Conservation (phyloP, 192 early-diverging fungal genomes). For the Entomortierella parvispora region DNA sequence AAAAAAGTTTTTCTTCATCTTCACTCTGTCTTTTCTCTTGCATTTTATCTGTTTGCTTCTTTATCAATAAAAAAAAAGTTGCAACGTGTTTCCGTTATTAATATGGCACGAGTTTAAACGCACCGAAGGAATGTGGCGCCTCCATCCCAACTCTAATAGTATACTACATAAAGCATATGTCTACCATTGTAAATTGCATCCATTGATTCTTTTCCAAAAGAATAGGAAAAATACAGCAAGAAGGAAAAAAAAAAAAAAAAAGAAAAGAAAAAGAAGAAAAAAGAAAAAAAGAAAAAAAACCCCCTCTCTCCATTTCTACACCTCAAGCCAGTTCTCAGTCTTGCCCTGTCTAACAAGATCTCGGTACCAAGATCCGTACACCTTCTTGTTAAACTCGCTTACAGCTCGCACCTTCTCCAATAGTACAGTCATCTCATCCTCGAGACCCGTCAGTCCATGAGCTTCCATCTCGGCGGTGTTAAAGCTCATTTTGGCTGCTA, state of each 20-base stretch:
- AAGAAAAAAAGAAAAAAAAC: too few species aligned
- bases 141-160: too few species aligned
- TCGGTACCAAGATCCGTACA: conserved; percentile 47
- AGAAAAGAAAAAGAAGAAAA: not conserved
- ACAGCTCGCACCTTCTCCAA: conserved; percentile 48
- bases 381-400: conserved; percentile 51
- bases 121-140: too few species aligned
- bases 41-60: not conserved
- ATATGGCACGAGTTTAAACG: not conserved
- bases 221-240: not conserved
- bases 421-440: conserved; percentile 50
- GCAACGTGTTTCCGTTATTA: not conserved
- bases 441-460: conserved; percentile 46
- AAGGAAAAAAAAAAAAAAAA: conserved; percentile 8
- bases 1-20: not conserved
- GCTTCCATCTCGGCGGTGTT: conserved; percentile 48
- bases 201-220: too few species aligned
- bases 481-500: conserved; percentile 47
- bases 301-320: not conserved
- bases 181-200: too few species aligned
- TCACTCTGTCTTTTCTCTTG: not conserved
- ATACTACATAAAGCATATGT: too few species aligned
- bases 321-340: conserved; percentile 40
- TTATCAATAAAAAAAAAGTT: conserved; percentile 4
- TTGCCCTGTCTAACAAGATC: conserved; percentile 44